These are phyloP conservation scores for Micromonas commoda DNA, from an alignment of 139 green algal genomes.

Conservation along the genomic window DNA sequence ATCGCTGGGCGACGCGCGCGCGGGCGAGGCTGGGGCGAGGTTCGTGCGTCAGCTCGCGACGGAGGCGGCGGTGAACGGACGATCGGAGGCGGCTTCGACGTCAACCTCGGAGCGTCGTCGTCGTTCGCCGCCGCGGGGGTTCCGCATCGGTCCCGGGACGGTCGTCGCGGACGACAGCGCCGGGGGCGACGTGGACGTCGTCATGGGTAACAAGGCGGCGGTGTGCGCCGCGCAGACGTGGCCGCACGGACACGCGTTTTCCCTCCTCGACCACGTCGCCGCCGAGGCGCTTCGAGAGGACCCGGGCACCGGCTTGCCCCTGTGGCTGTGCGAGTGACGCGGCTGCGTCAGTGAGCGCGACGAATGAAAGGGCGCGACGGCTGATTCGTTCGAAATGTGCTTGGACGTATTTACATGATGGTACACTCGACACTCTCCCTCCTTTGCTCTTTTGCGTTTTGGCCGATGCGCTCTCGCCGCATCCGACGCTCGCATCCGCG, in stretches of 20 bases:
- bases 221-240: constrained; percentile 20
- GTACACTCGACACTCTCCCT: no score
- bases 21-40: constrained; percentile 1
- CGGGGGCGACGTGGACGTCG: constrained; percentile 29
- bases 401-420: no score
- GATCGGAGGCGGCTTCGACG: background rate
- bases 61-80: constrained; percentile 8
- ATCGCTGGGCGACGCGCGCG: background rate
- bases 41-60: constrained; percentile 32
- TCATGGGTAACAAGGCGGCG: constrained; percentile 3
- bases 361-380: background rate
- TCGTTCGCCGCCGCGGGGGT: constrained; percentile 7
- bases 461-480: no score
- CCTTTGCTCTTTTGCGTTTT: no score
- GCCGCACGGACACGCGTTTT: constrained; percentile 32
- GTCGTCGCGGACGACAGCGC: constrained; percentile 21
- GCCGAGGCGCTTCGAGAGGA: constrained; percentile 28
- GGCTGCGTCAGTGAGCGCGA: background rate
- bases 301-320: background rate
- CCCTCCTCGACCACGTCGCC: constrained; percentile 25
- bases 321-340: constrained; percentile 26
- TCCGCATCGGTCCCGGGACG: constrained; percentile 26
- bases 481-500: no score
- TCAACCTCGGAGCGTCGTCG: background rate
- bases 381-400: no score